Base-by-base conservation (phyloP, 83 land plant species). In the Picea engelmannii region DNA sequence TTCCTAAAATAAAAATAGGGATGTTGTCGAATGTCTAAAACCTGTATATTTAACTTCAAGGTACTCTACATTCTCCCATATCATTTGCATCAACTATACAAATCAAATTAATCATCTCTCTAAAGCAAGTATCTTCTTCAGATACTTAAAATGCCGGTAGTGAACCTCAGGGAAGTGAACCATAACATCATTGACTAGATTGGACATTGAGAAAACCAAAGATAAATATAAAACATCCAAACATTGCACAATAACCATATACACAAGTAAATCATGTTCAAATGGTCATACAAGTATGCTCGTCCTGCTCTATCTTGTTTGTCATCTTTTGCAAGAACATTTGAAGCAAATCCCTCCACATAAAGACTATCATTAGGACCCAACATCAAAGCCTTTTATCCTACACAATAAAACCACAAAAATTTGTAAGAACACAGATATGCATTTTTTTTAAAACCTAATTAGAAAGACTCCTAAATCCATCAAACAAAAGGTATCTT, bases 281-380 rank as follows among this genome's bases (percentile, higher is more conserved):
- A 81, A 18, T 75, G 61, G 40, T 1, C 91, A 81, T 91, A 98
- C 99, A 95, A 81, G 84, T 98, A 98, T 55, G 99, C 99, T 76
- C 94, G 91, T 15, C 99, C 98, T 80, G 98, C 95, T 67, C 98
- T 87, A 79, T 98, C 99, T 85, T 95, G 95, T 85, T 98, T 98
- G 82, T 98, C 99, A 80, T 98, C 99, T 81, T 94, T 98, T 44
- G 93, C 86, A 87, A 98, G 95, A 27, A 98, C 95, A 81, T 90
- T 92, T 73, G 89, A 84, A 66, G 98, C 99, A 88, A 98, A 98
- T 25, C 99, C 99, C 82, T 98, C 98, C 74, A 98, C 70, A 83
- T 98, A 83, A 42, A 98, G 87, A 79, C 85, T 82, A 82, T 98
- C 99, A 27, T 98, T 98, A 69, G 96, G 87, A 78, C 92, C 93